Evolutionary conservation across 129 eudicot species (phyloP).

Genomic region (Dittrichia graveolens): DNA sequence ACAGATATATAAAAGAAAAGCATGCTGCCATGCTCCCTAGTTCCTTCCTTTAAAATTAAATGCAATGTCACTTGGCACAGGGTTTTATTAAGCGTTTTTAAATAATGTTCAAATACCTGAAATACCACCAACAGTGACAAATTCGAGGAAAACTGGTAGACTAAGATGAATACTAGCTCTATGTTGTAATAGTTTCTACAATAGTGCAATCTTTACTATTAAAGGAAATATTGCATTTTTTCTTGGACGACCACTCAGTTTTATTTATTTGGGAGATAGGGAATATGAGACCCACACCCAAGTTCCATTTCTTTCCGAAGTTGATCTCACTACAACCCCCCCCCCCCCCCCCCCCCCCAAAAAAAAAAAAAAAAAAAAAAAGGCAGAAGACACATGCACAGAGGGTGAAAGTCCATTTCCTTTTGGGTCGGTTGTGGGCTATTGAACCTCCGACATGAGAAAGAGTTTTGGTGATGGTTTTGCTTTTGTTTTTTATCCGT

Average conservation of each 20-base stretch:
- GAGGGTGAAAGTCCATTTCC: no score
- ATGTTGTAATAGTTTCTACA: neutral
- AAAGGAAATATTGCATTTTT: neutral
- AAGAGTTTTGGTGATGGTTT: no score
- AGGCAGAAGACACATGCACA: no score
- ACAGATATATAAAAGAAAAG: neutral
- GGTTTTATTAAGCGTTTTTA: neutral
- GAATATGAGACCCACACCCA: no score
- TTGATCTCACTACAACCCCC: no score
- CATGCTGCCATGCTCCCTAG: neutral
- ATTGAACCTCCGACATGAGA: no score
- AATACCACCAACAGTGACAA: neutral
- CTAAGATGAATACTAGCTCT: neutral
- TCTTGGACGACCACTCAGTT: neutral
- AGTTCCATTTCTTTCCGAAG: no score
- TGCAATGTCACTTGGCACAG: conserved; percentile 13
- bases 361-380: no score
- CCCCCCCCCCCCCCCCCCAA: no score
- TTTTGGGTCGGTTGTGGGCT: no score
- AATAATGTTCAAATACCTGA: neutral
- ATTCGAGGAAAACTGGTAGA: neutral
- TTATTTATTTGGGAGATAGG: neutral
- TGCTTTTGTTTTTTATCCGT: neutral
- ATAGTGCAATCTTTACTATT: neutral
- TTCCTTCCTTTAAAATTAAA: neutral